Base-by-base conservation (phyloP, 1,284 basidiomycete species). In the Ceratorhiza oryzae-sativae region DNA sequence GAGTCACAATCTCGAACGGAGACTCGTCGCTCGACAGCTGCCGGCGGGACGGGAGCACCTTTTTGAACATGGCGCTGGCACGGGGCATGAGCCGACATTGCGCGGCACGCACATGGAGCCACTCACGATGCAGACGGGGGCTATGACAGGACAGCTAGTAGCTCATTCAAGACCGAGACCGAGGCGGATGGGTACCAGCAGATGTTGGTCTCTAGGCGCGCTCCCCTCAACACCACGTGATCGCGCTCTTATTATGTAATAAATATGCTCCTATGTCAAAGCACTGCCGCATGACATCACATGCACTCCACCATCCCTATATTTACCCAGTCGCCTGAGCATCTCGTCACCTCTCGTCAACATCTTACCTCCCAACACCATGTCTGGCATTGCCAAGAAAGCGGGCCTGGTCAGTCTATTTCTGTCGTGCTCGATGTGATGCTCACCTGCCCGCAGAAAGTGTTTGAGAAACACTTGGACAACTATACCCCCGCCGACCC, bases 401-500 rank as follows among this genome's bases (percentile, higher is more conserved):
- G 73, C 74, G 9, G 75, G 75, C 15, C 46, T 74, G 71, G 73
- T 74, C 23, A 72, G 72, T 55, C 18, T 27, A 32, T 15, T 13
- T 27, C 18, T 41, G 18, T 32, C 23, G 39, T 15, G n/a, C 48
- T 65, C 13, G 20, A 36, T 13, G 27, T 23, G 27, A 9, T 39
- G 41, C 53, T 49, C 23, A 62, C 12, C 51, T 12, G 25, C n/a
- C 39, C 32, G 15, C 48, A 75, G 65, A 72, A 84, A 72, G 80
- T 94, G 27, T 90, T 94, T 75, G 84, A 84, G 75, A 81, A 84
- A 65, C 86, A 91, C 75, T 73, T 92, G 27, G 81, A 86, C 73
- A 81, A 87, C 48, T 93, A 92, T 80, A 79, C 85, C 42, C 92
- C 93, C 0, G 80, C 81, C 20, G 94, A 96, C 79, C 93, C 93